These are phyloP conservation scores for Rhodotorula sp. DNA, from an alignment of 1,284 basidiomycete species.

Conservation along the genomic window DNA sequence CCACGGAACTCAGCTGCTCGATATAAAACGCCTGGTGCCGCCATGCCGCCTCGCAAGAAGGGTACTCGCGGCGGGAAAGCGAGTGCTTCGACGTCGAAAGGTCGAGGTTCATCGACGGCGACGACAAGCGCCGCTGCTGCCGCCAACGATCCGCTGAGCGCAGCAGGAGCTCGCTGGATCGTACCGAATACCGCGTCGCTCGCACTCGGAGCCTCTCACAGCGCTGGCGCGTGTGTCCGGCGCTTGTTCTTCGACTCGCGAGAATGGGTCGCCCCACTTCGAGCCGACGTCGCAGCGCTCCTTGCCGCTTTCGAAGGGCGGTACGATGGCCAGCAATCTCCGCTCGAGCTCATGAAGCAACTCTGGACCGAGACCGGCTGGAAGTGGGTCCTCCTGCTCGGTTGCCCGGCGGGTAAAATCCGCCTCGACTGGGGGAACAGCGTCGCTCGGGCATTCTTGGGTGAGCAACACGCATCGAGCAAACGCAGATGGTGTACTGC, in stretches of 20 bases:
- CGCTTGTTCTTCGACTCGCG: constrained; percentile 19
- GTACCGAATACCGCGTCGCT: neutral
- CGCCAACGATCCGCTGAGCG: neutral
- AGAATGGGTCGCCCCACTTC: constrained; percentile 18
- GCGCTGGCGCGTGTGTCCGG: neutral
- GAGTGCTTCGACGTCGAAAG: neutral
- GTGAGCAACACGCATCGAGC: no score
- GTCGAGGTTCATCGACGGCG: neutral
- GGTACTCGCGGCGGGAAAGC: neutral
- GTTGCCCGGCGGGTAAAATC: constrained; percentile 6
- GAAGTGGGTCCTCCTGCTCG: constrained; percentile 17
- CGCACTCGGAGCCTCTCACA: constrained; percentile 4
- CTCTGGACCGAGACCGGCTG: constrained; percentile 20
- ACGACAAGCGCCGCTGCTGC: neutral
- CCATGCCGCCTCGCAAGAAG: neutral
- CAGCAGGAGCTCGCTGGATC: neutral
- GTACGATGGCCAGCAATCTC: neutral
- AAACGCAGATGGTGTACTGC: no score
- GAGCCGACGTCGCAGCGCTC: constrained; percentile 14
- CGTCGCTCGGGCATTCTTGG: constrained; percentile 16
- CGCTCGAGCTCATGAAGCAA: constrained; percentile 10
- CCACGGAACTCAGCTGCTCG: no score
- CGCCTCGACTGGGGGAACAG: constrained; percentile 14
- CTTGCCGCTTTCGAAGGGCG: constrained; percentile 7
- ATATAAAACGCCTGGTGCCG: neutral